Evolutionary conservation across 441 rosid species (phyloP).

Genomic region (Jatropha multifida): DNA sequence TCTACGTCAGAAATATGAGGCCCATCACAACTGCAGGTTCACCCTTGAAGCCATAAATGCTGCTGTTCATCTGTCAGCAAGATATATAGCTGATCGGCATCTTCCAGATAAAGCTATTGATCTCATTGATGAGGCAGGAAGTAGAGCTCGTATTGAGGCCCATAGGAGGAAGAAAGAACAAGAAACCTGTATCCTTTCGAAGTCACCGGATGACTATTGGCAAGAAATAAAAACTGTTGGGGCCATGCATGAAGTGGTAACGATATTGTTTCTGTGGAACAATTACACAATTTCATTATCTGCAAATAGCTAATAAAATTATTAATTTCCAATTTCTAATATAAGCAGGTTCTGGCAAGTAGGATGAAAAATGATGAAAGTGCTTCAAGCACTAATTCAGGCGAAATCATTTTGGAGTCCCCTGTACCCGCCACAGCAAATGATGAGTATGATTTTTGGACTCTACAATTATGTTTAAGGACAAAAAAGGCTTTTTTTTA

Average conservation of each 20-base stretch:
- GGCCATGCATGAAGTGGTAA: conserved; percentile 98
- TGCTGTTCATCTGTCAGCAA: conserved; percentile 82
- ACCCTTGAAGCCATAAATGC: conserved; percentile 75
- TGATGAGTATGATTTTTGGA: conserved; percentile 56
- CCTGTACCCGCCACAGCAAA: conserved; percentile 49
- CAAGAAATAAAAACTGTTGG: conserved; percentile 91
- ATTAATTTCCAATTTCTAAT: conserved; percentile 24
- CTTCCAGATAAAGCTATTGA: conserved; percentile 64
- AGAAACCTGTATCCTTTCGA: conserved; percentile 69
- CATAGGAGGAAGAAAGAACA: conserved; percentile 82
- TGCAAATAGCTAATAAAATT: conserved; percentile 15
- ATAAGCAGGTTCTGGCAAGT: conserved; percentile 60
- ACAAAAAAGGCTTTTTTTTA: conserved; percentile 13
- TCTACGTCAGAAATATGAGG: conserved; percentile 84
- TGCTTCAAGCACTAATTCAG: conserved; percentile 44
- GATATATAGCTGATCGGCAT: conserved; percentile 70
- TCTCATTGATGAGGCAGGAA: conserved; percentile 68
- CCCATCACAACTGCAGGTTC: conserved; percentile 84
- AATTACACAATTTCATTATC: conserved; percentile 16
- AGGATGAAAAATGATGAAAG: conserved; percentile 45
- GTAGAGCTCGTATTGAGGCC: conserved; percentile 88
- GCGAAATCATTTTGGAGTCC: conserved; percentile 53
- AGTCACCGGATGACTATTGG: conserved; percentile 91
- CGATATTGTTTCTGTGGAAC: conserved; percentile 17
- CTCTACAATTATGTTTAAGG: conserved; percentile 14